These are phyloP conservation scores for Cryptococcus wingfieldii DNA, from an alignment of 1,284 basidiomycete species.

Conservation along the genomic window DNA sequence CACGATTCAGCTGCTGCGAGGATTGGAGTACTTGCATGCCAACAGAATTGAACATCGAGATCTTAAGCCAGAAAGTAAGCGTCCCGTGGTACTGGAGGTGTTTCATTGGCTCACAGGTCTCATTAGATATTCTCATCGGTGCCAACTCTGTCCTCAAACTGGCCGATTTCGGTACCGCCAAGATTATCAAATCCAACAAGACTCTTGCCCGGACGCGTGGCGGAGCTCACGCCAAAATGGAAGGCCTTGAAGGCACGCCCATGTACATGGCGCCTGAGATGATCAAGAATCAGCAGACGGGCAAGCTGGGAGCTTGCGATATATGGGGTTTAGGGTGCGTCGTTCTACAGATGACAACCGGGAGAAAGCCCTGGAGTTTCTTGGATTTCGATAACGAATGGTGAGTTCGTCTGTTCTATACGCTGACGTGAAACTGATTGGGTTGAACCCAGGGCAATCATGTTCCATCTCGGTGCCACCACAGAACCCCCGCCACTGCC, in stretches of 20 bases:
- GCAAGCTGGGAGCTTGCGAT: conserved; percentile 92
- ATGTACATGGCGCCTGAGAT: conserved; percentile 99
- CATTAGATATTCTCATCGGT: conserved; percentile 84
- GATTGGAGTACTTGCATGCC: conserved; percentile 90
- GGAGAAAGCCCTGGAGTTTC: conserved; percentile 94
- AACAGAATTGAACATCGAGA: conserved; percentile 92
- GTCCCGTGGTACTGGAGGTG: background rate
- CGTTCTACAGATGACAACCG: conserved; percentile 92
- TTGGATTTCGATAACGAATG: conserved; percentile 99
- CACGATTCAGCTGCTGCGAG: conserved; percentile 92
- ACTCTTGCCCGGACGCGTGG: conserved; percentile 66
- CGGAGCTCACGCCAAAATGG: conserved; percentile 57
- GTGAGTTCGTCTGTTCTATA: conserved; percentile 52
- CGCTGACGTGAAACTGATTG: background rate
- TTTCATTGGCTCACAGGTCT: background rate
- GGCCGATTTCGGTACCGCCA: conserved; percentile 98
- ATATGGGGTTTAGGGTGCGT: conserved; percentile 95
- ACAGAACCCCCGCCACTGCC: conserved; percentile 95
- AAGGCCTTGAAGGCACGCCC: conserved; percentile 91
- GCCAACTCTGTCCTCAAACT: conserved; percentile 87
- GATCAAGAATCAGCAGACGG: conserved; percentile 78
- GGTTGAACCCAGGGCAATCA: conserved; percentile 70
- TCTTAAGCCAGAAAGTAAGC: conserved; percentile 96
- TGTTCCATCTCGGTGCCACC: conserved; percentile 98
- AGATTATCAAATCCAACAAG: conserved; percentile 89